Evolutionary conservation across 495 filamentous ascomycete species (phyloP), one percentile per base, ranked within the genome.

Genomic region (Amphirosellinia nigrospora): DNA sequence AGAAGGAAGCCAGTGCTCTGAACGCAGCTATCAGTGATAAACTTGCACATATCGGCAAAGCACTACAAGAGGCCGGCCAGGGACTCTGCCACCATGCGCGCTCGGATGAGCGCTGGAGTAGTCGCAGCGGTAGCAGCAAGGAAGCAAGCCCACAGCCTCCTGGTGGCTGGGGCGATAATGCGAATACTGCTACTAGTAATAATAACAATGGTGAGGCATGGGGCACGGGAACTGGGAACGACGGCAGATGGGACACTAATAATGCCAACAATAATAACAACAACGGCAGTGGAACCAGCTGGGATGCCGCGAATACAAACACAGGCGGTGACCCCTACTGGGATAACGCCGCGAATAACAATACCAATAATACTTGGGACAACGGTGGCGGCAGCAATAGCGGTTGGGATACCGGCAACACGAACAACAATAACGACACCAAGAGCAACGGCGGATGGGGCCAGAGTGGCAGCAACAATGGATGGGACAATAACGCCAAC

Each of bases 101-200:
- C 52, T 34, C 28, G 64, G 64, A 59, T 55, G 59, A 71, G 53
- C 36, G 66, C 56, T 72, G 61, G 70, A 69, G 38, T 19, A 75
- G 70, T 28, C 59, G 59, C 15, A 60, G 48, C 30, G 63, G 68
- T 26, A 66, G 68, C 70, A 66, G 30, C 70, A 72, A 74, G 41
- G 61, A 71, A 21, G 56, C 41, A 4, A 64, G 68, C 41, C 68
- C 62, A 7, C 60, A 53, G 26, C 61, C 39, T 21, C 10, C 39
- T 36, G 30, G 11, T 43, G 30, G 43, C 55, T 60, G 64, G 46
- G 36, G 53, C 41, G 48, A 66, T 34, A 43, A 50, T 32, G 53
- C 48, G 46, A 69, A 55, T 63, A 72, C 60, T 38, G 65, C 63
- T 30, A 55, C 56, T 21, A 69, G 30, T 16, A 62, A 43, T 52